Percentiles rank a stretch among this genome's conserved stretches.
These are phyloP conservation scores for Eimeria brunetti DNA, from an alignment of 169 alveolate genomes.

Conservation along the genomic window DNA sequence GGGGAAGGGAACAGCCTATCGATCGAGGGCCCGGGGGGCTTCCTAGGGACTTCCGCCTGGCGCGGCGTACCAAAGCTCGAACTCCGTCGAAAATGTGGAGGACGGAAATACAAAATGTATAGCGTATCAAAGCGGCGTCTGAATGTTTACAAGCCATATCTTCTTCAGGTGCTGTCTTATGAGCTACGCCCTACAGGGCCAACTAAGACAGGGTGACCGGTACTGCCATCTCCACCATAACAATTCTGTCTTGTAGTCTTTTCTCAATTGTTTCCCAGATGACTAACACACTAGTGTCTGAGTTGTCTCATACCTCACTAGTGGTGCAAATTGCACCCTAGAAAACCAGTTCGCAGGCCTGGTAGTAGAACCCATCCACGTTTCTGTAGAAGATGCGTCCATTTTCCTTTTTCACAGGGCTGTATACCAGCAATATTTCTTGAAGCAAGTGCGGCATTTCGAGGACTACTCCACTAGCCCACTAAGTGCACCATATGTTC, in stretches of 20 bases:
- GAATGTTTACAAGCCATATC: neutral
- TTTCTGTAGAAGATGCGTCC: neutral
- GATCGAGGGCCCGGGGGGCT: slow-evolving; percentile 23
- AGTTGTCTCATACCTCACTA: neutral
- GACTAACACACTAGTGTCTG: too few species aligned
- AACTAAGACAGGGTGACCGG: neutral
- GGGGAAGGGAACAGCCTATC: neutral
- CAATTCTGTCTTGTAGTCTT: neutral
- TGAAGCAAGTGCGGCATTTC: neutral
- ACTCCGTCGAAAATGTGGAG: neutral
- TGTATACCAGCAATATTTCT: neutral
- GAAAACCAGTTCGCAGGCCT: neutral
- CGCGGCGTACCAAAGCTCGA: neutral
- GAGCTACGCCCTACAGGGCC: neutral
- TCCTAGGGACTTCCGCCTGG: neutral
- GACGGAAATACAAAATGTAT: neutral
- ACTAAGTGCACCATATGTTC: neutral
- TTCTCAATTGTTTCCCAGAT: neutral
- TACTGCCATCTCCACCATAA: neutral
- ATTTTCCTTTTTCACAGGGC: neutral
- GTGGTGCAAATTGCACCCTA: neutral
- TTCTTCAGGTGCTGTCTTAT: too few species aligned
- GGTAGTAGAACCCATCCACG: neutral
- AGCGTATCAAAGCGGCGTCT: neutral
- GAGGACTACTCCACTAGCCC: neutral